A percentile compares a stretch with the other conserved stretches of the same genome.
Conservation (phyloP, 345 rosid species). For the Pistacia atlantica region DNA sequence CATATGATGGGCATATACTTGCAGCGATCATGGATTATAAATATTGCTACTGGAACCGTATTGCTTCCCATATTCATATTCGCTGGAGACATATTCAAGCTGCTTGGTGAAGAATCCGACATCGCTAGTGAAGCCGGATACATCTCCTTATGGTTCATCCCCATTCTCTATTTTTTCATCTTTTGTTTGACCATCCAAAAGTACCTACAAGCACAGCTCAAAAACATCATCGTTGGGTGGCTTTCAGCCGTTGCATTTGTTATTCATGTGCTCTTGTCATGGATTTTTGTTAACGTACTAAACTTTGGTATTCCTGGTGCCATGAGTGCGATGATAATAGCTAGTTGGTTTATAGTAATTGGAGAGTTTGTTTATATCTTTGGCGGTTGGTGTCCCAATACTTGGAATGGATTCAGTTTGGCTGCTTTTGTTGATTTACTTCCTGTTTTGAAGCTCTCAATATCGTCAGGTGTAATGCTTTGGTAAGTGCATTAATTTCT, state of each 20-base stretch:
- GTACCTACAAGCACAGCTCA: slow-evolving; percentile 46
- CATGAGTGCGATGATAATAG: slow-evolving; percentile 34
- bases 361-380: slow-evolving; percentile 40
- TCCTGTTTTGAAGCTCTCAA: slow-evolving; percentile 60
- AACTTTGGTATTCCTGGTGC: slow-evolving; percentile 36
- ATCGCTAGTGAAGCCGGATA: slow-evolving; percentile 7
- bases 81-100: background rate
- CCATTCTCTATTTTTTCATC: slow-evolving; percentile 8
- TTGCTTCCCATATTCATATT: slow-evolving; percentile 9
- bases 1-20: slow-evolving; percentile 23
- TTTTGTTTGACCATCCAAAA: slow-evolving; percentile 25
- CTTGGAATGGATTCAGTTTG: slow-evolving; percentile 66
- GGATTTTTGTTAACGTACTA: slow-evolving; percentile 35
- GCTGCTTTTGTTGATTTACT: slow-evolving; percentile 48
- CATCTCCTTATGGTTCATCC: slow-evolving; percentile 14
- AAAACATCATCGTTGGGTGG: slow-evolving; percentile 35
- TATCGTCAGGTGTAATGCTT: slow-evolving; percentile 65
- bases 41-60: background rate
- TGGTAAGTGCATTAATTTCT: slow-evolving; percentile 35
- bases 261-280: slow-evolving; percentile 34
- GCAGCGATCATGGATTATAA: slow-evolving; percentile 16
- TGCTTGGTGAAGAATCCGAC: slow-evolving; percentile 4
- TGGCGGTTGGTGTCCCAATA: slow-evolving; percentile 69
- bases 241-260: slow-evolving; percentile 22
- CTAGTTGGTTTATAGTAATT: slow-evolving; percentile 25